These are phyloP conservation scores for Linderniella brevidens DNA, from an alignment of 257 asterid species.

Conservation along the genomic window DNA sequence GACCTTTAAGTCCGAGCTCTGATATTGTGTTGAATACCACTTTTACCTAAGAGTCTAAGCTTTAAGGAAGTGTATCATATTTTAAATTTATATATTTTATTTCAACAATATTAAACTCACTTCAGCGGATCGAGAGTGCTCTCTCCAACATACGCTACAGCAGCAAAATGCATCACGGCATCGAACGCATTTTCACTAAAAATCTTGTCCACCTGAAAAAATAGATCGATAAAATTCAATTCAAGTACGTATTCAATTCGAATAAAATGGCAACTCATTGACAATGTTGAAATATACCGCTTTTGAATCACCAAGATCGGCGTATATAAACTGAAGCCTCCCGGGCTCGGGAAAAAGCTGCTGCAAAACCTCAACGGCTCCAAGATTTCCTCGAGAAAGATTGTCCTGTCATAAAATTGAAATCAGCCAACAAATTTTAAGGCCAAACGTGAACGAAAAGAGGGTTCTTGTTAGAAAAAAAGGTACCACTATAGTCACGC, in stretches of 20 bases:
- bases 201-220: constrained; percentile 44
- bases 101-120: constrained; percentile 20
- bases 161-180: constrained; percentile 89
- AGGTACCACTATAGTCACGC: constrained; percentile 86
- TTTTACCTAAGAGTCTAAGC: too few relatives aligned
- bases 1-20: too few relatives aligned
- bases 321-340: constrained; percentile 76
- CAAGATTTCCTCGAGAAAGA: constrained; percentile 84
- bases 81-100: background rate
- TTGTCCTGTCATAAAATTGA: constrained; percentile 42
- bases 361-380: constrained; percentile 58
- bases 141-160: constrained; percentile 96
- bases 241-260: constrained; percentile 4
- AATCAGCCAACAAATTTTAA: background rate
- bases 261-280: background rate
- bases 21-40: too few relatives aligned
- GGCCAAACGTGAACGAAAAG: background rate
- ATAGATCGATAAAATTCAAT: constrained; percentile 11
- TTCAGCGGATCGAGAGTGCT: constrained; percentile 80
- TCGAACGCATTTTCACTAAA: constrained; percentile 57
- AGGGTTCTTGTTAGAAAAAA: constrained; percentile 4
- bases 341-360: constrained; percentile 81
- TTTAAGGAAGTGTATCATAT: too few relatives aligned
- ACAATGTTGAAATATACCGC: constrained; percentile 24
- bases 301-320: constrained; percentile 82